Conservation (phyloP, 352 stramenopile species). For the Pelagophyceae sp. region DNA sequence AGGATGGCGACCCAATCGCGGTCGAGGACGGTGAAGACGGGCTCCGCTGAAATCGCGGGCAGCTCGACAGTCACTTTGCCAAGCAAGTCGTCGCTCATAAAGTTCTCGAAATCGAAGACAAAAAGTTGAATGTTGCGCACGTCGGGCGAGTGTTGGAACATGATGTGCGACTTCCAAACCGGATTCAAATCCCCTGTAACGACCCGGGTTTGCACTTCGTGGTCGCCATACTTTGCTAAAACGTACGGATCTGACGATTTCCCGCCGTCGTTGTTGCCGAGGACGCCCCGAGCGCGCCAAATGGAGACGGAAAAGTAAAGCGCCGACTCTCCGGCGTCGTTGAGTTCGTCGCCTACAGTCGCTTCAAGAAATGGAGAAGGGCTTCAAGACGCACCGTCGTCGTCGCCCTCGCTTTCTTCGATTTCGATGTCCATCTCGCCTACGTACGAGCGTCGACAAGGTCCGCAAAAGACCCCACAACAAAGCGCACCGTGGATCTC, state of each 20-base stretch:
- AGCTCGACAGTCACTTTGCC: not conserved
- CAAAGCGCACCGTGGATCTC: too few relatives aligned
- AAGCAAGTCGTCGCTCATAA: slow-evolving; percentile 10
- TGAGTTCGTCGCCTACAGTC: not conserved
- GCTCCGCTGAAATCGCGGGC: not conserved
- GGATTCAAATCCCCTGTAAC: not conserved
- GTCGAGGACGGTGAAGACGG: not conserved
- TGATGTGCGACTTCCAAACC: slow-evolving; percentile 14
- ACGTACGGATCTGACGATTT: slow-evolving; percentile 12
- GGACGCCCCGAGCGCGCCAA: not conserved
- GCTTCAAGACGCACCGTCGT: not conserved
- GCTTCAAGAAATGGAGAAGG: not conserved
- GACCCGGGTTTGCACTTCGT: slow-evolving; percentile 12
- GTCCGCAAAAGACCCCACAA: too few relatives aligned
- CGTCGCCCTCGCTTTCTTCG: not conserved
- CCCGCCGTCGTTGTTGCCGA: slow-evolving; percentile 7
- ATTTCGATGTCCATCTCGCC: slow-evolving; percentile 3
- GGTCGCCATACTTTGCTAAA: slow-evolving; percentile 7
- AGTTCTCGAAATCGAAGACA: slow-evolving; percentile 18
- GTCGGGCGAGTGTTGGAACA: not conserved
- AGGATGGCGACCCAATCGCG: not conserved
- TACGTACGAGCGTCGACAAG: too few relatives aligned
- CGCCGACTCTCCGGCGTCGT: not conserved
- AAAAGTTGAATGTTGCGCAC: not conserved
- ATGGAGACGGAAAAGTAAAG: slow-evolving; percentile 8